These are phyloP conservation scores for Rachicladosporium sp. DNA, from an alignment of 2,329 filamentous ascomycete genomes.

Conservation along the genomic window DNA sequence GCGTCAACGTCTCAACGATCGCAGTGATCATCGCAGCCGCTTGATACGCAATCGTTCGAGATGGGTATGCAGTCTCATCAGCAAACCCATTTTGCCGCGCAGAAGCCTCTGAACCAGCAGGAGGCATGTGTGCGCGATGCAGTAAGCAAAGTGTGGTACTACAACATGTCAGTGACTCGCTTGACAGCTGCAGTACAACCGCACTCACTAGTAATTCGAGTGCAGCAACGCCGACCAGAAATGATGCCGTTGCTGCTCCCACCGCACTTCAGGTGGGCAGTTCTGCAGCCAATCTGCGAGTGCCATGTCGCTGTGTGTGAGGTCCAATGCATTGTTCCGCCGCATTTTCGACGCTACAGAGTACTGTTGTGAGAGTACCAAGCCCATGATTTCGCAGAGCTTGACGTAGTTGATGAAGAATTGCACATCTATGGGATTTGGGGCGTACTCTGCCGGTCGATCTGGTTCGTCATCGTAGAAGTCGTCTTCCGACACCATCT, in stretches of 20 bases:
- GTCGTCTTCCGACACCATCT: constrained; percentile 90
- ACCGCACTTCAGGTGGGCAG: constrained; percentile 85
- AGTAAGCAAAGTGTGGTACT: constrained; percentile 87
- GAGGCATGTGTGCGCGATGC: constrained; percentile 93
- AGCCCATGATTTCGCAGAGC: constrained; percentile 93
- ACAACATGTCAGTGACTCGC: constrained; percentile 10
- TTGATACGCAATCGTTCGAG: constrained; percentile 90
- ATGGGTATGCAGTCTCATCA: constrained; percentile 77
- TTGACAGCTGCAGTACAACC: neutral
- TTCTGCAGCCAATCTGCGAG: constrained; percentile 96
- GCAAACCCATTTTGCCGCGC: constrained; percentile 46
- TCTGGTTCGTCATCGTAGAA: constrained; percentile 88
- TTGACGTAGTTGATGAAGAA: constrained; percentile 99
- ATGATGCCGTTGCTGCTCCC: constrained; percentile 80
- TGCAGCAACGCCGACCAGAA: constrained; percentile 95
- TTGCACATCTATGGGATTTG: constrained; percentile 79
- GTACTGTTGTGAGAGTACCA: constrained; percentile 93
- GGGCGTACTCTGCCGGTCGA: constrained; percentile 58
- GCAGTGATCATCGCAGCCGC: constrained; percentile 95
- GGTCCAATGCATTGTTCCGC: constrained; percentile 80
- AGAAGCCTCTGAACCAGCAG: constrained; percentile 51
- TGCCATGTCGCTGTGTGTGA: constrained; percentile 96
- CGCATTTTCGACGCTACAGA: constrained; percentile 86
- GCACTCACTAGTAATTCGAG: constrained; percentile 75
- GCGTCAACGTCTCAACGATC: constrained; percentile 79